Evolutionary conservation across 257 asterid genomes (phyloP).

Genomic region (Thymus mandschuricus): DNA sequence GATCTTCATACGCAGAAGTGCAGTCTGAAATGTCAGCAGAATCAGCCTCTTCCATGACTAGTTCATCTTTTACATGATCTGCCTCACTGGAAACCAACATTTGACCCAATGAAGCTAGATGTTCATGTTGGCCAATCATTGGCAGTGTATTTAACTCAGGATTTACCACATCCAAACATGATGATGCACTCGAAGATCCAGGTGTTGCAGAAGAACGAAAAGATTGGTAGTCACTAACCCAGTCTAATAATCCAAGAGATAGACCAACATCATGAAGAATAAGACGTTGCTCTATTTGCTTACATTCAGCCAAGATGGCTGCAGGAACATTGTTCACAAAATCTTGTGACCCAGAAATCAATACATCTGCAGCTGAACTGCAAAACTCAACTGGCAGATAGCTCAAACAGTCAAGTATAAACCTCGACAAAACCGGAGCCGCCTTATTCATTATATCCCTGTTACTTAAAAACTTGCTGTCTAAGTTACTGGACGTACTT

Average conservation of each 20-base stretch:
- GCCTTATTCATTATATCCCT: slow-evolving; percentile 38
- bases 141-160: slow-evolving; percentile 38
- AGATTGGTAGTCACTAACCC: slow-evolving; percentile 73
- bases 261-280: slow-evolving; percentile 93
- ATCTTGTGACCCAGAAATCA: slow-evolving; percentile 78
- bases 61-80: slow-evolving; percentile 29
- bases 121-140: slow-evolving; percentile 32
- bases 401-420: slow-evolving; percentile 78
- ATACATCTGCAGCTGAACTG: slow-evolving; percentile 73
- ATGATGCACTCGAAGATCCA: slow-evolving; percentile 43
- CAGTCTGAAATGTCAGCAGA: slow-evolving; percentile 33
- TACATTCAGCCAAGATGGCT: slow-evolving; percentile 74
- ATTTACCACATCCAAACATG: slow-evolving; percentile 42
- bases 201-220: slow-evolving; percentile 45
- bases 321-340: slow-evolving; percentile 73
- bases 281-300: slow-evolving; percentile 61
- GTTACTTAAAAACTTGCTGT: slow-evolving; percentile 36
- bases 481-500: slow-evolving; percentile 33
- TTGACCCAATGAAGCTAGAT: slow-evolving; percentile 34
- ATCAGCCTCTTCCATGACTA: slow-evolving; percentile 31
- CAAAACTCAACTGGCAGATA: slow-evolving; percentile 86
- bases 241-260: slow-evolving; percentile 81
- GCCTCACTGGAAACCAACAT: slow-evolving; percentile 33
- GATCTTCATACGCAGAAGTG: slow-evolving; percentile 41
- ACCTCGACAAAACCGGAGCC: slow-evolving; percentile 53